Evolutionary conservation across 805 yeast species (phyloP), one percentile per base, ranked within the genome.

Genomic region (Zygosaccharomyces lentus): DNA sequence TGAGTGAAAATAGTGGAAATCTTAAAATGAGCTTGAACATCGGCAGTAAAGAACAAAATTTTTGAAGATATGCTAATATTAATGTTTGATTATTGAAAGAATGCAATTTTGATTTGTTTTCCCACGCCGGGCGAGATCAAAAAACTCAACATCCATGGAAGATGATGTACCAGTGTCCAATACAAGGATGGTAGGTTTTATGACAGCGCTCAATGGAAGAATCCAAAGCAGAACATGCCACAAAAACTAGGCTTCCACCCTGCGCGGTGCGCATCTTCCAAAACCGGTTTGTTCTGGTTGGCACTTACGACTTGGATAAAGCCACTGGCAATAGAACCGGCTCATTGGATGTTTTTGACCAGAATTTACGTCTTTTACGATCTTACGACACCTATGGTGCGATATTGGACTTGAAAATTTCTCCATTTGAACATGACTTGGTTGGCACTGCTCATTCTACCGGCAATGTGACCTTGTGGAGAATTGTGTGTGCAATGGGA

Each of bases 281-380:
- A 0, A 77, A 80, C 35, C 55, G 73, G 0, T 58, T 76, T 8
- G 52, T 87, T 1, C 59, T 87, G 9, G 63, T 87, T 1, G 98
- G 97, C 0, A 89, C 96, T 0, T 91, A 93, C 61, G 78, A 83
- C 45, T 70, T 91, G 30, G 81, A 87, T 40, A 75, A 76, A 54
- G 70, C 73, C 8, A 68, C 74, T 12, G 82, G 84, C 1, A 53
- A 59, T 1, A 71, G 96, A 47, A 74, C 77, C 38, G 99, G 99
- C 0, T 59, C 79, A 0, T 53, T 80, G 1, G 84, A 78, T 43
- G 55, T 74, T 1, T 74, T 68, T 41, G 45, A 54, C 17, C 43
- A 46, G 1, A 52, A 57, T 6, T 48, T 70, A 34, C 48, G 41
- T 1, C 47, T 65, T 2, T n/a, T 67, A 0, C 38, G 52, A 2